Evolutionary conservation across 2,329 filamentous ascomycete species (phyloP).

Genomic region (Fusarium sp.): DNA sequence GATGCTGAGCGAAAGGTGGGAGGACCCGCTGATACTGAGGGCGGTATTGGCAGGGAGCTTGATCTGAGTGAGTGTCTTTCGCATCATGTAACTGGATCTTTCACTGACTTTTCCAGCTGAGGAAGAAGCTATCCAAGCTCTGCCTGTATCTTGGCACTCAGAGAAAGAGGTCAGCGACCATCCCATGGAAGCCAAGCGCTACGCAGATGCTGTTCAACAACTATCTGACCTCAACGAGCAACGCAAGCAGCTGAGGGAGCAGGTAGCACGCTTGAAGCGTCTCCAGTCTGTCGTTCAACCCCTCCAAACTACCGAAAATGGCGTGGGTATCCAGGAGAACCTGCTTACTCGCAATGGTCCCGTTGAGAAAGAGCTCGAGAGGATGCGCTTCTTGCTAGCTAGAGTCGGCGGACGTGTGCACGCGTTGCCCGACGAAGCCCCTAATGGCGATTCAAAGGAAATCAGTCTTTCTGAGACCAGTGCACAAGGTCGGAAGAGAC

Average conservation of each 20-base stretch:
- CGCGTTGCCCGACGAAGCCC: conserved; percentile 34
- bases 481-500: conserved; percentile 42
- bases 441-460: conserved; percentile 7
- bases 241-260: conserved; percentile 54
- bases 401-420: conserved; percentile 70
- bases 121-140: conserved; percentile 60
- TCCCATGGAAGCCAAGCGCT: conserved; percentile 66
- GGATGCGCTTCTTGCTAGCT: conserved; percentile 74
- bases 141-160: conserved; percentile 64
- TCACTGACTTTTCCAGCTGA: conserved; percentile 53
- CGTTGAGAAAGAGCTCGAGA: conserved; percentile 76
- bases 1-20: conserved; percentile 59
- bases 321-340: conserved; percentile 72
- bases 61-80: conserved; percentile 60
- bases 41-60: conserved; percentile 56
- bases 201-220: conserved; percentile 63
- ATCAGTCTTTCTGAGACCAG: conserved; percentile 30
- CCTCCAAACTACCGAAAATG: conserved; percentile 46
- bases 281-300: conserved; percentile 68
- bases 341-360: conserved; percentile 75
- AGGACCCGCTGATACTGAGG: conserved; percentile 56
- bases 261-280: conserved; percentile 63
- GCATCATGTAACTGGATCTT: neutral
- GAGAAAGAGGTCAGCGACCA: conserved; percentile 55
- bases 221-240: conserved; percentile 65